Evolutionary conservation across 1,139 yeast species (phyloP).

Genomic region (Saccharomyces hybrid): DNA sequence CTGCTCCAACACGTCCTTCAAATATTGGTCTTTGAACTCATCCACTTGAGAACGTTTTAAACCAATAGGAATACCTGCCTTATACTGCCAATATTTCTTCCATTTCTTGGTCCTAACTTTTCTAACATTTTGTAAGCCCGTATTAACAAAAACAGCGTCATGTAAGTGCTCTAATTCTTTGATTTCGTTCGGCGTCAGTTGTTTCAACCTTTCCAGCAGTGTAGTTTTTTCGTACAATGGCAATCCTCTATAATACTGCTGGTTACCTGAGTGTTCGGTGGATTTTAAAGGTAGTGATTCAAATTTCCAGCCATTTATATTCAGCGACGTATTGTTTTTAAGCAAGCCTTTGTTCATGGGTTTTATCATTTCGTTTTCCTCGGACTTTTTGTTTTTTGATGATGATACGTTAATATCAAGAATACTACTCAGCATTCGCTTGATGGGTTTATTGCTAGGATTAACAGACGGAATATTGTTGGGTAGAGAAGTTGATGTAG

Average conservation of each 20-base stretch:
- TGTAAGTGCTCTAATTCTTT: slow-evolving; percentile 34
- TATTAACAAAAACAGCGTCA: slow-evolving; percentile 32
- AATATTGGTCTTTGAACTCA: slow-evolving; percentile 21
- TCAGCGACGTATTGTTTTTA: slow-evolving; percentile 12
- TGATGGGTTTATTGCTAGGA: slow-evolving; percentile 9
- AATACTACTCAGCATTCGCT: slow-evolving; percentile 20
- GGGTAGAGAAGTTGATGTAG: slow-evolving; percentile 11
- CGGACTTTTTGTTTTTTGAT: slow-evolving; percentile 11
- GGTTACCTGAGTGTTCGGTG: slow-evolving; percentile 16
- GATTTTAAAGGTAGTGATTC: slow-evolving; percentile 23
- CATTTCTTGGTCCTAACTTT: slow-evolving; percentile 31
- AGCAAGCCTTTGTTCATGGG: not conserved
- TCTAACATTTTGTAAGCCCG: slow-evolving; percentile 29
- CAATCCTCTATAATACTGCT: slow-evolving; percentile 23
- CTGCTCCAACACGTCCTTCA: slow-evolving; percentile 24
- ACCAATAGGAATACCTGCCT: slow-evolving; percentile 33
- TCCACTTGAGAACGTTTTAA: slow-evolving; percentile 21
- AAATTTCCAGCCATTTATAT: slow-evolving; percentile 32
- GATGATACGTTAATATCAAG: slow-evolving; percentile 11
- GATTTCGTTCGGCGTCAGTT: slow-evolving; percentile 28
- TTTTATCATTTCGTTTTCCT: slow-evolving; percentile 10
- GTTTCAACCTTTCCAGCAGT: slow-evolving; percentile 16
- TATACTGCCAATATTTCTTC: slow-evolving; percentile 36
- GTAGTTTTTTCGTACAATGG: slow-evolving; percentile 27
- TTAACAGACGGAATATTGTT: slow-evolving; percentile 11